Evolutionary conservation across 2,329 filamentous ascomycete genomes (phyloP).

Genomic region (Laburnicola sp.): DNA sequence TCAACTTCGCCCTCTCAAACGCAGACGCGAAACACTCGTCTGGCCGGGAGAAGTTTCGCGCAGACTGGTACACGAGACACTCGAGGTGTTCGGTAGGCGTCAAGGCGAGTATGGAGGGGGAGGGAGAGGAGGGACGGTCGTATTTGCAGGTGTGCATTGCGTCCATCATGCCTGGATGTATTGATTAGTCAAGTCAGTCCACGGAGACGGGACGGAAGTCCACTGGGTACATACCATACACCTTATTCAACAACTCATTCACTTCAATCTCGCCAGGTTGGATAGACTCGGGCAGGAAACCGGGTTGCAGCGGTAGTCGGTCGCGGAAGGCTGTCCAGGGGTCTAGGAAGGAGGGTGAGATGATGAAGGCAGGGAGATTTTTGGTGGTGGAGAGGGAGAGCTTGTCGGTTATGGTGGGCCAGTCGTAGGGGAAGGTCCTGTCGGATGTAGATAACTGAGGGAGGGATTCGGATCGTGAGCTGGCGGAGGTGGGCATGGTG

Average conservation of each 20-base stretch:
- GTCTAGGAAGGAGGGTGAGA: conserved; percentile 3
- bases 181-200: too few relatives aligned
- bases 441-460: too few relatives aligned
- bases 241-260: background rate
- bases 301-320: conserved; percentile 1
- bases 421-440: too few relatives aligned
- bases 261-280: conserved; percentile 6
- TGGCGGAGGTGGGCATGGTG: too few relatives aligned
- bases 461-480: too few relatives aligned
- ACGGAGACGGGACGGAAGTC: too few relatives aligned
- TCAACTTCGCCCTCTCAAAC: conserved; percentile 4
- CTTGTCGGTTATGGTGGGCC: too few relatives aligned
- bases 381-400: background rate
- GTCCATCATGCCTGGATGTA: too few relatives aligned
- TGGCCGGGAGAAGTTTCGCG: background rate
- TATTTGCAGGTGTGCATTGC: conserved; percentile 3
- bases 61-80: conserved; percentile 10
- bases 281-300: background rate
- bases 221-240: too few relatives aligned
- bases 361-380: background rate
- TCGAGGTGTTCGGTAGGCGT: background rate
- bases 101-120: conserved; percentile 1
- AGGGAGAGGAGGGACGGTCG: conserved; percentile 4
- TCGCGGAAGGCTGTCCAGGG: conserved; percentile 3
- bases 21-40: background rate